A percentile compares a stretch with the other conserved stretches of the same genome.
Evolutionary conservation across 345 rosid genomes (phyloP).

Genomic region (Eucalyptus camaldulensis): DNA sequence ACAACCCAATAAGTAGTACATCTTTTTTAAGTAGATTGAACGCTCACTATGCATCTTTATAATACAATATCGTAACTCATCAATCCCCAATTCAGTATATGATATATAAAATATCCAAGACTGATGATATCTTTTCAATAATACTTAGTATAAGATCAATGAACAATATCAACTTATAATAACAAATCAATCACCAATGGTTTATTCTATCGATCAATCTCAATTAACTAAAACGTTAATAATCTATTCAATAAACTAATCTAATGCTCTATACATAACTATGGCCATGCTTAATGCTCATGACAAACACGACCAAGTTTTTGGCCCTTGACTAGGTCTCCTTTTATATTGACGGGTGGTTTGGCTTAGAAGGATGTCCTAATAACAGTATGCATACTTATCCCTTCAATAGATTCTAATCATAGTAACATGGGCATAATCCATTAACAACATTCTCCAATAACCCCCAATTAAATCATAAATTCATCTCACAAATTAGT

Average conservation of each 20-base stretch:
- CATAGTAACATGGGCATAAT: too few species aligned
- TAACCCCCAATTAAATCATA: too few species aligned
- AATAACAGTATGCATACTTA: too few species aligned
- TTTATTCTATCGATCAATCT: too few species aligned
- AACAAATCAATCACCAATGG: background rate
- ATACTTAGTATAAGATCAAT: background rate
- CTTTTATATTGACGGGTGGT: rapidly evolving
- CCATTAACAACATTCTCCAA: too few species aligned
- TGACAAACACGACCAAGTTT: background rate
- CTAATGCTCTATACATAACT: background rate
- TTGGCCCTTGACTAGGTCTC: too few species aligned
- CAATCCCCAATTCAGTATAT: background rate
- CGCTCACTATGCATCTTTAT: background rate
- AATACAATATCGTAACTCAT: too few species aligned
- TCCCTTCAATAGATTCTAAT: too few species aligned
- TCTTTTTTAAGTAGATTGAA: background rate
- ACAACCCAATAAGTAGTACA: rapidly evolving
- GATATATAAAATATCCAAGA: background rate
- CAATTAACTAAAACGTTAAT: too few species aligned
- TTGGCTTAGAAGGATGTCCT: too few species aligned
- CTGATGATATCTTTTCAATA: too few species aligned
- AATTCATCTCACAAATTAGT: too few species aligned
- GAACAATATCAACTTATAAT: background rate
- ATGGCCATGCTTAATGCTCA: background rate
- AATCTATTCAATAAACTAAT: background rate